Base-by-base conservation (phyloP, 805 yeast species). In the Candida germanica region DNA sequence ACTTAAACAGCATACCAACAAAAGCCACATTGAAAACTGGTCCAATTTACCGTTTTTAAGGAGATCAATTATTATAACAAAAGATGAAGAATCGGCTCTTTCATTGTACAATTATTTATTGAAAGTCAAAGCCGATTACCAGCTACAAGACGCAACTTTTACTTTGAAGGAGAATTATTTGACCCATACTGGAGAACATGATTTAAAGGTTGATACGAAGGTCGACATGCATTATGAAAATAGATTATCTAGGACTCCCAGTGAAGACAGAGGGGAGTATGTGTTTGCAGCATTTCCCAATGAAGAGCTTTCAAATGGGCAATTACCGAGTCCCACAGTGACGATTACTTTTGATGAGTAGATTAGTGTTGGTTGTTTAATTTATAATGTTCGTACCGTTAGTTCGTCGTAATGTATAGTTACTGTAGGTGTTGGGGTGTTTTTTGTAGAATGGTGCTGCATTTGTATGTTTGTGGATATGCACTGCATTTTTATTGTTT, bases 11-110 rank as follows among this genome's bases (percentile, higher is more conserved):
- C 3, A 62, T 7, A 10, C 54, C 8, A 64, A 58, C 43, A 54
- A 53, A 38, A 48, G 61, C 28, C 64, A 61, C 38, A 44, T 59
- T 18, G 47, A 50, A 9, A 49, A 59, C 44, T 66, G 69, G 69
- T 56, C 66, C 22, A 55, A 55, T 30, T 45, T 66, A 30, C 59
- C 70, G 9, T 64, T 56, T 32, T 50, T 66, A 31, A 54, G 49
- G 34, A 43, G 72, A 22, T 51, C 56, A 15, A 58, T 65, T 20
- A 54, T 65, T 31, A 62, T 66, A 14, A 53, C 62, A 41, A 51
- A 56, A 26, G 43, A 47, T 14, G 65, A 54, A 22, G 26, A 31
- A 1, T 48, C 54, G 10, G 66, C 69, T 2, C 19, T 35, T 6
- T 34, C 35, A 5, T 50, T 63, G 1, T 51, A 48, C 33, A 19